Evolutionary conservation across 345 rosid species (phyloP), one percentile per base, ranked within the genome.

Genomic region (Populus nigra): DNA sequence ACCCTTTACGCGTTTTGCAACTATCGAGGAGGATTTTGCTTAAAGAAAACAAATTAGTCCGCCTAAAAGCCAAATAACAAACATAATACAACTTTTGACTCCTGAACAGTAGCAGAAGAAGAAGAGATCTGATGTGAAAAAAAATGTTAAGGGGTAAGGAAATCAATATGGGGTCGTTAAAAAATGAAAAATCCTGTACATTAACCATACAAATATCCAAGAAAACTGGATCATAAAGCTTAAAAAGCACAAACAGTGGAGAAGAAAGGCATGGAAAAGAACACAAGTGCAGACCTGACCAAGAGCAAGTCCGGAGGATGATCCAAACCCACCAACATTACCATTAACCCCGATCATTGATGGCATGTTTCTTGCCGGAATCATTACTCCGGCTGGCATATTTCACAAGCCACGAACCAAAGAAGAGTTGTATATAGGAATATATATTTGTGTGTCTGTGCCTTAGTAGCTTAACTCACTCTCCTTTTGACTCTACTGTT

Each of bases 361-460:
- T 9, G 92, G 81, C 89, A 83, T 82, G 79, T 88, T 86, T 86
- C 89, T 88, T 1, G 86, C 86, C 77, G 92, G 92, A 85, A 88
- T 86, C 91, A 87, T 84, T 29, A 82, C 79, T 71, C 92, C 93
- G 77, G 90, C 89, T 47, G 87, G 87, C 92, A 91, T 87, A 76
- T 77, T 68, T 82, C 79, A 68, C 68, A 29, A 76, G 73, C 82
- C 72, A 66, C 41, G 74, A 84, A 73, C 79, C 88, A 79, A 75
- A 53, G 20, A 15, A 17, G 10, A 2, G 6, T 12, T 2, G n/a
- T n/a, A 18, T 12, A 15, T 18, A 31, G 7, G 17, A 1, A 33
- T 65, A 27, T 33, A 65, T 69, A 15, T 41, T 13, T 41, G 7
- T 23, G 10, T 67, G 23, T 15, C n/a, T 67, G 27, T 31, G 3